A percentile compares a stretch with the other conserved stretches of the same genome.
Conservation (phyloP, 768 basidiomycete species). For the Pleurotus djamor region DNA sequence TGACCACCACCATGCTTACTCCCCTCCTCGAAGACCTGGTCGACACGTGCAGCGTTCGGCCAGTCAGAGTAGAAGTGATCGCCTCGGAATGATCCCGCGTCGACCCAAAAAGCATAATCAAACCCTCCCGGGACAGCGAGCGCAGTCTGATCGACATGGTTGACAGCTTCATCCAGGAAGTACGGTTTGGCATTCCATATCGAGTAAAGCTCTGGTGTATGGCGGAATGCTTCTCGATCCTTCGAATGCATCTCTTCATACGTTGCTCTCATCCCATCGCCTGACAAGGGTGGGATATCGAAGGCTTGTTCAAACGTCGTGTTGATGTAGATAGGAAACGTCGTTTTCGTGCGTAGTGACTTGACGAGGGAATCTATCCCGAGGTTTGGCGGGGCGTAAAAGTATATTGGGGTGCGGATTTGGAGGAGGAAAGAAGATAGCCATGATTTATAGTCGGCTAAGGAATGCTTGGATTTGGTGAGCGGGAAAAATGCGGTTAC, state of each 20-base stretch:
- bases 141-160: not conserved
- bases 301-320: conserved; percentile 44
- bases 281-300: conserved; percentile 41
- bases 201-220: conserved; percentile 50
- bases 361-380: conserved; percentile 30
- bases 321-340: conserved; percentile 37
- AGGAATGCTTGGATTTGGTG: conserved; percentile 44
- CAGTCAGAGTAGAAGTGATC: conserved; percentile 42
- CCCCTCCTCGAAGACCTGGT: conserved; percentile 36
- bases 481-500: conserved; percentile 57
- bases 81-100: conserved; percentile 50
- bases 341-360: conserved; percentile 22
- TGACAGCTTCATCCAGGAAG: conserved; percentile 40
- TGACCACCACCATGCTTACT: conserved; percentile 17
- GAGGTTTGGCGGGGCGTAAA: conserved; percentile 39
- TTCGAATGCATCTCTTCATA: conserved; percentile 40
- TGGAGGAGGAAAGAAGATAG: conserved; percentile 38
- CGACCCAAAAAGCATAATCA: conserved; percentile 58
- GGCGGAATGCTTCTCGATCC: conserved; percentile 41
- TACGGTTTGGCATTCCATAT: conserved; percentile 57
- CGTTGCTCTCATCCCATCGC: conserved; percentile 17
- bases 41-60: conserved; percentile 41
- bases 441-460: conserved; percentile 43
- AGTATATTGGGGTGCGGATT: conserved; percentile 50
- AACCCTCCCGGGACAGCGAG: conserved; percentile 21